A percentile compares a stretch with the other conserved stretches of the same genome.
These are phyloP conservation scores for Globomyces pollinis-pini DNA, from an alignment of 192 early-diverging fungal genomes.

Conservation along the genomic window DNA sequence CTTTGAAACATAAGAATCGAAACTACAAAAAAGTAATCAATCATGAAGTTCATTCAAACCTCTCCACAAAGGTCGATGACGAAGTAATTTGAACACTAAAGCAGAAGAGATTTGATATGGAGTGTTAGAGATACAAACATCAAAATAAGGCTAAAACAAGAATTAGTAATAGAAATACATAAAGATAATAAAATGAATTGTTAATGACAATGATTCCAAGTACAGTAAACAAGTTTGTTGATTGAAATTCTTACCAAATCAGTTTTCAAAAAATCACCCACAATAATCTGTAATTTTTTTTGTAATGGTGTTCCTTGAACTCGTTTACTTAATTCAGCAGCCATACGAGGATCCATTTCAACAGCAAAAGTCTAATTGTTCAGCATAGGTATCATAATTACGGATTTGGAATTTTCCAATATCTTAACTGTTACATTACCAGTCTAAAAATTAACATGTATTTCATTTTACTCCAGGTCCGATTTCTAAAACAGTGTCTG, in stretches of 20 bases:
- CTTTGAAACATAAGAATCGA: constrained; percentile 99
- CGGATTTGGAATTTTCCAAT: constrained; percentile 85
- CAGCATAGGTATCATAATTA: too few species aligned
- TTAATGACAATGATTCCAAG: too few species aligned
- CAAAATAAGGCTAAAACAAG: constrained; percentile 97
- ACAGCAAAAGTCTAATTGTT: constrained; percentile 73
- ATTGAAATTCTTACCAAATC: too few species aligned
- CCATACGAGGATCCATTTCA: constrained; percentile 93
- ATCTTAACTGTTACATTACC: constrained; percentile 97
- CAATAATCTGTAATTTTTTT: constrained; percentile 80
- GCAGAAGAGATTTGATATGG: constrained; percentile 98
- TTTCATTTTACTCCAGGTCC: too few species aligned
- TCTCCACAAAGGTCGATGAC: constrained; percentile 82
- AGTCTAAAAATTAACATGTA: too few species aligned
- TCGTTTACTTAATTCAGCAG: constrained; percentile 93
- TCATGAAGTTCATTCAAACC: too few species aligned
- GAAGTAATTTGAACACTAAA: constrained; percentile 89
- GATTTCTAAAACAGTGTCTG: constrained; percentile 66
- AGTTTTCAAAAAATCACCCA: constrained; percentile 97
- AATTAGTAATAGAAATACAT: too few species aligned
- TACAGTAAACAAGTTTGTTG: too few species aligned
- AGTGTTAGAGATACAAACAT: constrained; percentile 97
- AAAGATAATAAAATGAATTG: too few species aligned
- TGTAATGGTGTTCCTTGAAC: constrained; percentile 88
- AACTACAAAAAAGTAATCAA: too few species aligned